phyloP scores from a whole-genome alignment of 1,284 basidiomycete genomes.

The Neolentinus lepideus region DNA sequence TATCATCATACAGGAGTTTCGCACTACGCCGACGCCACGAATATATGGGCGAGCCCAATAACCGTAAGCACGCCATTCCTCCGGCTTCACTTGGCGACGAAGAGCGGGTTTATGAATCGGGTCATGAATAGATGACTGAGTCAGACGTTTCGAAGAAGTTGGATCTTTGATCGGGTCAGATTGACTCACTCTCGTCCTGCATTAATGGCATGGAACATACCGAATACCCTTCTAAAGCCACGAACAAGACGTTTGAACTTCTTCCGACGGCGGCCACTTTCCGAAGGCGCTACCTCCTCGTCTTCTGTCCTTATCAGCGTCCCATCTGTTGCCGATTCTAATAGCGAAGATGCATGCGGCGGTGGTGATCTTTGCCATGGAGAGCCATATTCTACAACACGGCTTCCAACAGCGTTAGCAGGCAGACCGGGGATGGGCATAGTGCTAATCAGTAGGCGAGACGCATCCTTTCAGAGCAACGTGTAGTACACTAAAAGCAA shows the following conservation, averaged over 20 bases:
- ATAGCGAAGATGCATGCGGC: background rate
- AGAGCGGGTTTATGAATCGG: slow-evolving; percentile 2
- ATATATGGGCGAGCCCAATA: slow-evolving; percentile 34
- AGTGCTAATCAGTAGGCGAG: background rate
- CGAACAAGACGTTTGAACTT: background rate
- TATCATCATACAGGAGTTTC: slow-evolving; percentile 29
- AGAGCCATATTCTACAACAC: background rate
- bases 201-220: background rate
- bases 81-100: background rate
- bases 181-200: background rate
- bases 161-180: background rate
- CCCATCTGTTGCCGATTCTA: background rate
- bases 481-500: background rate
- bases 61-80: slow-evolving; percentile 36
- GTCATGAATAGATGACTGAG: background rate
- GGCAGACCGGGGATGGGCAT: background rate
- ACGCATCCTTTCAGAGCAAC: background rate
- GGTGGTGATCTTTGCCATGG: background rate
- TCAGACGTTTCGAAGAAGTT: background rate
- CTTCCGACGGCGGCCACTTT: background rate
- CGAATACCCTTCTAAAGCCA: background rate
- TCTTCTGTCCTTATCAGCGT: background rate
- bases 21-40: slow-evolving; percentile 21
- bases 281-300: background rate
- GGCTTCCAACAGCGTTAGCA: background rate